Conservation (phyloP, 108 stramenopile genomes). For the Stephanodiscus minutulus region DNA sequence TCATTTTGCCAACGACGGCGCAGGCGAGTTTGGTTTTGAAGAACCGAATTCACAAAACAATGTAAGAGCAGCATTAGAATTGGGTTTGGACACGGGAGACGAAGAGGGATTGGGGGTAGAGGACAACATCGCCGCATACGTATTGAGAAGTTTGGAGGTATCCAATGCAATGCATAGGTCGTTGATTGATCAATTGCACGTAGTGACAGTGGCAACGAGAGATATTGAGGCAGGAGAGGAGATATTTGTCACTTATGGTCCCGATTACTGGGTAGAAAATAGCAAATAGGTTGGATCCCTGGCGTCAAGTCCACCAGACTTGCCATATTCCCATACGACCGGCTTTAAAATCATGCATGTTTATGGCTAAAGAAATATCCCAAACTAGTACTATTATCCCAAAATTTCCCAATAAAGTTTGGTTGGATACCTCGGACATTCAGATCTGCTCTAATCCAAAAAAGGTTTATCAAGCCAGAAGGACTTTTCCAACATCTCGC, state of each 20-base stretch:
- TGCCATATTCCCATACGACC: neutral
- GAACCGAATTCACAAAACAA: conserved; percentile 12
- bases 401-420: too few relatives aligned
- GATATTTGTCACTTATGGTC: conserved; percentile 48
- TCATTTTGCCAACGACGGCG: conserved; percentile 55
- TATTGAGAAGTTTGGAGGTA: conserved; percentile 28
- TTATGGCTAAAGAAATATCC: too few relatives aligned
- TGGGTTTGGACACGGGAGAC: conserved; percentile 17
- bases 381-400: too few relatives aligned
- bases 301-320: neutral
- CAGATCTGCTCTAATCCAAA: too few relatives aligned
- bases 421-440: too few relatives aligned
- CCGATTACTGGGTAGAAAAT: conserved; percentile 42
- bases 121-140: conserved; percentile 28
- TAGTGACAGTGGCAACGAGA: conserved; percentile 39
- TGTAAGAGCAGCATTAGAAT: conserved; percentile 15
- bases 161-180: conserved; percentile 37
- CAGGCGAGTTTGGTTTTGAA: conserved; percentile 29
- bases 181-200: conserved; percentile 32
- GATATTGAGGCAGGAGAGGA: conserved; percentile 47
- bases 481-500: neutral
- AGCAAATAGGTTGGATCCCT: too few relatives aligned
- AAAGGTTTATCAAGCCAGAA: too few relatives aligned
- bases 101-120: conserved; percentile 20
- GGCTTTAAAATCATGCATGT: too few relatives aligned